Evolutionary conservation across 2,329 filamentous ascomycete genomes (phyloP), one percentile per base, ranked within the genome.

Genomic region (Trichophyton rubrum): DNA sequence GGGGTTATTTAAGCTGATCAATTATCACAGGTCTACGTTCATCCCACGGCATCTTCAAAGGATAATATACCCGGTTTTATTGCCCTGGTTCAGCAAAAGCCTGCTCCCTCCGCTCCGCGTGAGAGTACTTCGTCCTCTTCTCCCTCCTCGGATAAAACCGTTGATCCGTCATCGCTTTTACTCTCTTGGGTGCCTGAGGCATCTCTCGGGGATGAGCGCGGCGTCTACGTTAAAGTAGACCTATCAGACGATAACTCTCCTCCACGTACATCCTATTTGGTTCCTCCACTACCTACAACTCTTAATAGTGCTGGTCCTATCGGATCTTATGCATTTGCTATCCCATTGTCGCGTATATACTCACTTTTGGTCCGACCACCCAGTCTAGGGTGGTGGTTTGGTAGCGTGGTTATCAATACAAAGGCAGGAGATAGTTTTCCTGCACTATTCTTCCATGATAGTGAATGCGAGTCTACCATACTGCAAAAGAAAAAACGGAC

Each of bases 341-440:
- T 99, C 4, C 93, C 93, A 1, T 82, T 97, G 33, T 89, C 85
- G 66, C 88, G 92, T 64, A 86, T 99, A 63, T 99, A 95, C 74
- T 95, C 89, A 30, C 80, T 99, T 3, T 80, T 96, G 6, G 86
- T 99, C 43, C 85, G 93, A 1, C 92, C 92, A 2, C 95, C 93
- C 3, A 96, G 90, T 71, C 76, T 96, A 6, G 95, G 93, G 15
- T 99, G 93, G 95, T 99, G 93, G 93, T 96, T 95, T 72, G 93
- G 93, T 38, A 96, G 90, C 64, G 76, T 99, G 30, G 87, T 99
- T 61, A 89, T 99, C 76, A 99, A 99, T 71, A 90, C 89, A 0
- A 81, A 88, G 11, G 85, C 87, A 0, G 95, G 95, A 2, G 91
- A 97, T 71, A 93, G 89, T 71, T 96, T 97, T 66, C 93, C 93